phyloP scores from a whole-genome alignment of 768 basidiomycete genomes.

The Austroboletus festivus region DNA sequence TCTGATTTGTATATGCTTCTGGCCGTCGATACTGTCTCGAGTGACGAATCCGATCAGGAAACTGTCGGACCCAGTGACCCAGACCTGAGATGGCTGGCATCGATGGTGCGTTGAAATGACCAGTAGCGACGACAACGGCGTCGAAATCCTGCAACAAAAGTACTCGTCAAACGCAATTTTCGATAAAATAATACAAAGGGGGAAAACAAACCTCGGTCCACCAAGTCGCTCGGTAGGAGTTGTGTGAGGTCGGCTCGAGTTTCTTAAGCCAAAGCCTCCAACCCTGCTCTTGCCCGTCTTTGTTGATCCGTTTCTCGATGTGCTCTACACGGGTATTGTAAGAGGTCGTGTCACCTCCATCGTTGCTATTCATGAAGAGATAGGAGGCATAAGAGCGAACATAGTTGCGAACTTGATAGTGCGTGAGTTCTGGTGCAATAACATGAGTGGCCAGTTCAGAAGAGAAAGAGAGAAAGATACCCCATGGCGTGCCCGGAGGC shows the following conservation, averaged over 20 bases:
- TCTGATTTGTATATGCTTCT: constrained; percentile 34
- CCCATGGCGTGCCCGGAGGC: constrained; percentile 3
- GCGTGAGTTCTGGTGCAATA: constrained; percentile 24
- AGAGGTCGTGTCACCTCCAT: constrained; percentile 34
- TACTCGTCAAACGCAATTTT: too few relatives aligned
- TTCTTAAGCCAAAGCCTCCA: too few relatives aligned
- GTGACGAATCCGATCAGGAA: constrained; percentile 35
- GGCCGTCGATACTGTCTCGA: constrained; percentile 43
- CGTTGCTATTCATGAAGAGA: constrained; percentile 25
- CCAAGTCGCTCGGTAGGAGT: too few relatives aligned
- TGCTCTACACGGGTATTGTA: constrained; percentile 48
- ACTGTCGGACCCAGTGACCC: constrained; percentile 16
- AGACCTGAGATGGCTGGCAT: constrained; percentile 7
- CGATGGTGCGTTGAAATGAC: background rate
- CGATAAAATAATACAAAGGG: too few relatives aligned
- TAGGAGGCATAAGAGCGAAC: too few relatives aligned
- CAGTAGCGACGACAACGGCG: constrained; percentile 1
- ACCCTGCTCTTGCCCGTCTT: background rate
- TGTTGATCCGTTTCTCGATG: constrained; percentile 35
- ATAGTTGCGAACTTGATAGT: constrained; percentile 31
- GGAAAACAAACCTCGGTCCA: too few relatives aligned
- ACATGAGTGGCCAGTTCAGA: background rate
- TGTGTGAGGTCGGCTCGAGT: too few relatives aligned
- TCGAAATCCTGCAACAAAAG: constrained; percentile 6
- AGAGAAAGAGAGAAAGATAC: background rate